Base-by-base conservation (phyloP, 1,139 yeast genomes). In the Saccharomyces uvarum region DNA sequence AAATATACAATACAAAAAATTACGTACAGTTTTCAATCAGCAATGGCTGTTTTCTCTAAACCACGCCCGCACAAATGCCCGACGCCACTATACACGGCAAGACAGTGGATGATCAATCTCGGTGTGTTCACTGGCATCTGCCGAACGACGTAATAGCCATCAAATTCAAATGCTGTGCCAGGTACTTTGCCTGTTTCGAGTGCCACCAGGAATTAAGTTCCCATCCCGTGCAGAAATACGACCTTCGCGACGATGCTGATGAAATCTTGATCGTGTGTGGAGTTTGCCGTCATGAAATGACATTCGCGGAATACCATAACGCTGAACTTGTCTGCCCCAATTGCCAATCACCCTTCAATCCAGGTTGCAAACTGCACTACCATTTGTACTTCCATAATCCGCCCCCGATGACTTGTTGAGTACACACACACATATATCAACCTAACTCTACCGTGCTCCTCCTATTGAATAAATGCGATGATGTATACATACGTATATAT, bases 121-220 rank as follows among this genome's bases (percentile, higher is more conserved):
- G 72, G 11, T 69, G 72, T 51, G 58, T 55, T n/a, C 72, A 69
- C 56, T 69, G 71, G 71, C 57, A 68, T 41, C 59, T 67, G 1
- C 56, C 56, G 4, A 48, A 61, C 24, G 72, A 69, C 53, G 58
- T 69, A 4, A 60, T 69, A 3, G 68, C 70, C 16, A 50, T 69
- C 21, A 66, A 63, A 53, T 66, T 68, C 47, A 66, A 63, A 53
- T 69, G 72, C 41, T 69, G 72, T 51, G 54, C 56, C 2, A 41
- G 41, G 1, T 69, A 57, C 48, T 69, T 63, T 48, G 61, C 71
- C 11, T 69, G 72, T 48, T 57, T 58, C 46, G 48, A 61, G 26
- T 69, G 72, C 49, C 72, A 69, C 49, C 31, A 54, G 2, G 64
- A 61, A 49, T 19, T 55, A 11, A 59, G 58, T 32, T 38, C 47